Base-by-base conservation (phyloP, 1,139 yeast genomes). In the Suhomyces taliae region DNA sequence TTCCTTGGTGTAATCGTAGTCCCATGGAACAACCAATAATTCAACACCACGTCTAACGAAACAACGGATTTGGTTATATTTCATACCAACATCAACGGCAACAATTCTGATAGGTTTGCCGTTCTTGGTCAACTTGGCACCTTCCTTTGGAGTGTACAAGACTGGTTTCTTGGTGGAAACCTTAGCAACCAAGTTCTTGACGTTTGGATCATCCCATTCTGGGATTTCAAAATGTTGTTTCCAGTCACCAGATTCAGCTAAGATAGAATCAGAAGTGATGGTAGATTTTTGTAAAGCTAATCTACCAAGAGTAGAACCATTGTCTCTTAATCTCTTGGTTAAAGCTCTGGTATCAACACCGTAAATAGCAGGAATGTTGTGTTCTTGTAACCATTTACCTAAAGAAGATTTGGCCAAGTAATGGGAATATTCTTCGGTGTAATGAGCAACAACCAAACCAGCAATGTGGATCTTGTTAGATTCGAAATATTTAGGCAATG, bases 31-130 rank as follows among this genome's bases (percentile, higher is more conserved):
- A 50, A 95, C 98, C 66, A 84, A 82, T 60, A 95, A 78, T 71
- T 95, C 98, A 48, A 95, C 97, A 64, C 99, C 99, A 63, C 99
- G 87, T 66, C 84, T 82, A 50, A 93, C 91, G 59, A 95, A 91
- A 72, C 99, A 95, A 72, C 99, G 87, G 64, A 95, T 89, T 74
- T 95, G 99, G 72, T 95, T 95, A 75, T 78, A 91, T 72, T 95
- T 95, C 90, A 95, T 88, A 78, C 99, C 99, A 51, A 91, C 97
- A 71, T 95, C 99, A 53, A 95, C 78, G 36, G 97, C 97, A 42
- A 95, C 70, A 53, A 95, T 87, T 69, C 95, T 83, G 56, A 91
- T 69, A 41, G 84, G 77, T 62, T 86, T 83, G 46, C 97, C 97
- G 63, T 85, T 74, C 69, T 58, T 87, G 77, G 59, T 87, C 76